Evolutionary conservation across 495 filamentous ascomycete species (phyloP).

Genomic region (Cercophora newfieldiana): DNA sequence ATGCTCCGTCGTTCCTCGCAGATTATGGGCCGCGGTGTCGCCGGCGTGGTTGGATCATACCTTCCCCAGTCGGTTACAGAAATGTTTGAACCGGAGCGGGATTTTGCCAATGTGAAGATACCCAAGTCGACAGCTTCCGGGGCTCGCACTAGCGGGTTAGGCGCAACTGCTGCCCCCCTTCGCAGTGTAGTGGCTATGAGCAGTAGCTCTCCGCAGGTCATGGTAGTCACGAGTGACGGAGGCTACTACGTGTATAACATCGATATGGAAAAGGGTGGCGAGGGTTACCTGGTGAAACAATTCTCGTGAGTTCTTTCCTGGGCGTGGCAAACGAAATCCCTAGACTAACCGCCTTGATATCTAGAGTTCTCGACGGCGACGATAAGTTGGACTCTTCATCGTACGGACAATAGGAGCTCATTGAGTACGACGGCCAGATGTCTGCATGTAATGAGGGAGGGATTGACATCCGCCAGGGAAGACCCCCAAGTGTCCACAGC

Average conservation of each 20-base stretch:
- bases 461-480: neutral
- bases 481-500: too few relatives aligned
- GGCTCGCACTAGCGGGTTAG: slow-evolving; percentile 33
- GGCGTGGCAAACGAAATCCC: neutral
- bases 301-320: slow-evolving; percentile 64
- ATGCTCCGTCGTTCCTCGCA: slow-evolving; percentile 97
- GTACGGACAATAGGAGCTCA: slow-evolving; percentile 32
- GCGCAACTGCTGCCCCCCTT: slow-evolving; percentile 39
- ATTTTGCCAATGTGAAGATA: slow-evolving; percentile 94
- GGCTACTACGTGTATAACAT: slow-evolving; percentile 93
- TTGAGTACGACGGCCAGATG: neutral
- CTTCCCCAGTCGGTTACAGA: slow-evolving; percentile 88
- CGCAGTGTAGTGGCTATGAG: slow-evolving; percentile 95
- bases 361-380: slow-evolving; percentile 52
- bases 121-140: slow-evolving; percentile 57
- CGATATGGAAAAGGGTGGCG: slow-evolving; percentile 93
- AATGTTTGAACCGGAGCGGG: slow-evolving; percentile 94
- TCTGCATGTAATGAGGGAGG: neutral
- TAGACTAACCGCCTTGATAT: slow-evolving; percentile 14
- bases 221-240: slow-evolving; percentile 96
- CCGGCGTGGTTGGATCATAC: slow-evolving; percentile 85
- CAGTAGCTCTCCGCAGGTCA: slow-evolving; percentile 87
- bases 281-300: slow-evolving; percentile 85
- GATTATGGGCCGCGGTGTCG: slow-evolving; percentile 86
- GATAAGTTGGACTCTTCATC: slow-evolving; percentile 51